Evolutionary conservation across 768 basidiomycete species (phyloP), one percentile per base, ranked within the genome.

Genomic region (Galerina marginata): DNA sequence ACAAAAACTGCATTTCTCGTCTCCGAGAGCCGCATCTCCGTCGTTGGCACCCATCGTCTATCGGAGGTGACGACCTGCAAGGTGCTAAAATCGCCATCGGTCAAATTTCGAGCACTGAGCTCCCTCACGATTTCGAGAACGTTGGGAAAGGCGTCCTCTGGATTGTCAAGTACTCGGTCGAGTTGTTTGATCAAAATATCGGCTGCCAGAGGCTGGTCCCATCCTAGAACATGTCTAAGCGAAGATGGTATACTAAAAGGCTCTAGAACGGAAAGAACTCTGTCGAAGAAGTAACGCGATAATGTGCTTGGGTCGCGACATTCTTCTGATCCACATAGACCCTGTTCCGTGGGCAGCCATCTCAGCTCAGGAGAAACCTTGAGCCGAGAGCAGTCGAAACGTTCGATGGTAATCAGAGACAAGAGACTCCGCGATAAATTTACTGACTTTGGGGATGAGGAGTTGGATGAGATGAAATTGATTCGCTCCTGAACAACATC

Each of bases 341-440:
- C 79, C 26, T 59, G 49, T 12, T 54, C 60, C 2, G 80, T 80
- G 0, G 81, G 81, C 6, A 83, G 61, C 80, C 82, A 82, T 16
- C 43, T 42, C 6, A 63, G 39, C 6, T 60, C 26, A 43, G 58
- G 50, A 23, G 61, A 49, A 11, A 62, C 16, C 12, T 23, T 5
- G 37, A 69, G 56, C 2, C 44, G 36, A 0, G 65, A 59, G 53
- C 62, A 69, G 49, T 71, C 63, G 20, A 73, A 48, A 23, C 63
- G 59, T 6, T 64, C 39, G 39, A 38, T 39, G 49, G 53, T 38
- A 6, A 72, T 54, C 36, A 71, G 55, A 0, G 25, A 33, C 39
- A 68, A 25, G 3, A 70, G 56, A 7, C 42, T 38, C 6, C 58
- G 45, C 4, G 68, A 58, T 9, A 60, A 44, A 4, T 47, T 46